Evolutionary conservation across 306 rosid species (phyloP).

Genomic region (Abrus pulchellus): DNA sequence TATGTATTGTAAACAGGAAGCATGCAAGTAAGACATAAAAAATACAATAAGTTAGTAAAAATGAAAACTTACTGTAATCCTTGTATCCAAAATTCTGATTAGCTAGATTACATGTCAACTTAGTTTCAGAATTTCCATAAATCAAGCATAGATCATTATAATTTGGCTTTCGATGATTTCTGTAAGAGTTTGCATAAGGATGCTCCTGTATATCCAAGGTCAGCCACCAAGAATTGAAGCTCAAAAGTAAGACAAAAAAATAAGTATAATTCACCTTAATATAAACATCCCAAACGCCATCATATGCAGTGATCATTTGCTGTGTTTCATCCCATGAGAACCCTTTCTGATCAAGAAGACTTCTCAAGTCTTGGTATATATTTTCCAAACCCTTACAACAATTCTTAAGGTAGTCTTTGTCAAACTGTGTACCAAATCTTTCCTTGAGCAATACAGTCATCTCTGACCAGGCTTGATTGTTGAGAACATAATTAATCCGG

Average conservation of each 20-base stretch:
- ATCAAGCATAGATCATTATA: constrained; percentile 66
- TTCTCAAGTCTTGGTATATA: constrained; percentile 57
- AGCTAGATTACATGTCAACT: constrained; percentile 34
- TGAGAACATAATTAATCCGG: constrained; percentile 50
- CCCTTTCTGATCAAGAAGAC: constrained; percentile 57
- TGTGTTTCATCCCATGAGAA: constrained; percentile 68
- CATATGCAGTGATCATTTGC: constrained; percentile 56
- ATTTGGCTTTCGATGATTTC: constrained; percentile 55
- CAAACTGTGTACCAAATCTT: constrained; percentile 58
- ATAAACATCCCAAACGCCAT: constrained; percentile 66
- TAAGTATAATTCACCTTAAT: constrained; percentile 55
- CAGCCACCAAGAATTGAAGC: constrained; percentile 38
- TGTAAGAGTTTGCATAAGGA: constrained; percentile 59
- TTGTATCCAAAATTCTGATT: constrained; percentile 44
- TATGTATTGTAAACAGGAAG: background rate
- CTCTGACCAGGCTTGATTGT: constrained; percentile 53
- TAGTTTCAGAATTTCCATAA: constrained; percentile 58
- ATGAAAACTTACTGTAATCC: constrained; percentile 45
- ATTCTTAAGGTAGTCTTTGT: constrained; percentile 50
- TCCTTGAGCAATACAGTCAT: constrained; percentile 54
- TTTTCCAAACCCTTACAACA: constrained; percentile 56
- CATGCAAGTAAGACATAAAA: background rate
- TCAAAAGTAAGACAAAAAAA: constrained; percentile 30
- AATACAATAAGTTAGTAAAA: constrained; percentile 19
- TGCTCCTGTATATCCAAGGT: constrained; percentile 57